Conservation (phyloP, 2,329 filamentous ascomycete genomes). For the Tolypocladium tropicale region DNA sequence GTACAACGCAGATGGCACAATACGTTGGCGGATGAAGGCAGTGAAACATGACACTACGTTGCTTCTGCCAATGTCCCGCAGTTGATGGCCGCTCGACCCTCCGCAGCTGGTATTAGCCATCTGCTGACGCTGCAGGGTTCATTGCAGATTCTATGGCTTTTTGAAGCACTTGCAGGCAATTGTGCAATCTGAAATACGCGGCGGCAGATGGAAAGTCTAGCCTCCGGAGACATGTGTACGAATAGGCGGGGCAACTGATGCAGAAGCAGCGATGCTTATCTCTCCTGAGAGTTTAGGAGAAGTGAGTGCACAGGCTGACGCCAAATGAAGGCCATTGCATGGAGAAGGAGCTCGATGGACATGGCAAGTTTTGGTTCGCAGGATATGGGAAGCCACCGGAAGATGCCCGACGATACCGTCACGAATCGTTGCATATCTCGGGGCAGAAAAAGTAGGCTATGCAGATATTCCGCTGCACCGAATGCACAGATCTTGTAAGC, state of each 20-base stretch:
- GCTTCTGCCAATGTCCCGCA: conserved; percentile 9
- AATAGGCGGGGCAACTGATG: too few relatives aligned
- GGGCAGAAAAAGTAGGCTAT: background rate
- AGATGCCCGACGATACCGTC: background rate
- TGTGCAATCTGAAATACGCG: background rate
- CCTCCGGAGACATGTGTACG: background rate
- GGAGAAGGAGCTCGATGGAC: background rate
- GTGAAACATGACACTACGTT: conserved; percentile 11
- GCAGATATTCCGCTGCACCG: background rate
- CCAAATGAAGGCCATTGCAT: background rate
- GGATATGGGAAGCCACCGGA: background rate
- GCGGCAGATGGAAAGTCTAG: too few relatives aligned
- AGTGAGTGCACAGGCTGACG: background rate
- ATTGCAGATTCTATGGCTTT: background rate
- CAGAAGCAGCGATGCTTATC: too few relatives aligned
- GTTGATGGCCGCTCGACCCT: background rate
- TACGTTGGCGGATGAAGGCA: conserved; percentile 16
- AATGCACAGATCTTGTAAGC: too few relatives aligned
- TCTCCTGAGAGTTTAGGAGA: too few relatives aligned
- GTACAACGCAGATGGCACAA: conserved; percentile 11
- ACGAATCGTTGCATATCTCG: background rate
- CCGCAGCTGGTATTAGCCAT: background rate
- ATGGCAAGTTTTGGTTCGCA: background rate
- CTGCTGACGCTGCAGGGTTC: background rate
- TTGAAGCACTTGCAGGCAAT: background rate